A percentile compares a stretch with the other conserved stretches of the same genome.
These are phyloP conservation scores for Cercospora canescens DNA, from an alignment of 2,329 filamentous ascomycete species.

Conservation along the genomic window DNA sequence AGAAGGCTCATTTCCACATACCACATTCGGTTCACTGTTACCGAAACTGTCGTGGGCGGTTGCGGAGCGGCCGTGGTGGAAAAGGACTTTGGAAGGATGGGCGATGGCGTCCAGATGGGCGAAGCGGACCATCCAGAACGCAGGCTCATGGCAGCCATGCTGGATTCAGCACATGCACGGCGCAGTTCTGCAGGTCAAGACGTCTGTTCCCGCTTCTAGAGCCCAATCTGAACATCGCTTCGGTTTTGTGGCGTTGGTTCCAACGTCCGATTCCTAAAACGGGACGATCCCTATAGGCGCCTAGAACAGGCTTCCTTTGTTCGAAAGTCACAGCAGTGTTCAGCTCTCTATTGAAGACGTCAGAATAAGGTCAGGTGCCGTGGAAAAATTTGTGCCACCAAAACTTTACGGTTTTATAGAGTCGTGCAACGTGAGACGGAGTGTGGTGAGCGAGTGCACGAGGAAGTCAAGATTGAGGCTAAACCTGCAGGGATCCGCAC, in stretches of 20 bases:
- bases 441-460: background rate
- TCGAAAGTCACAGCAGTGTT: background rate
- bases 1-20: slow-evolving; percentile 9
- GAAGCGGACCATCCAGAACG: slow-evolving; percentile 1
- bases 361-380: background rate
- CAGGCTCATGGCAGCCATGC: background rate
- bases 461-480: background rate
- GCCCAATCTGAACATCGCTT: slow-evolving; percentile 5
- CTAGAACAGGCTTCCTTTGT: background rate
- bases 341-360: background rate
- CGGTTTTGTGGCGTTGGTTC: slow-evolving; percentile 3
- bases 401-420: no score
- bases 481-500: background rate
- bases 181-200: background rate
- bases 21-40: background rate
- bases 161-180: background rate
- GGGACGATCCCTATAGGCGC: background rate
- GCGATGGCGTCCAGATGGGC: background rate
- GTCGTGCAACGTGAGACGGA: background rate
- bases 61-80: background rate
- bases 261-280: background rate
- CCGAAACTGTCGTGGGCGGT: background rate
- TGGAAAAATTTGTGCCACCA: background rate
- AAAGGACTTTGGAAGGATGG: background rate
- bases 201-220: background rate